These are phyloP conservation scores for Hibiscus syriacus DNA, from an alignment of 345 rosid species.

Conservation along the genomic window DNA sequence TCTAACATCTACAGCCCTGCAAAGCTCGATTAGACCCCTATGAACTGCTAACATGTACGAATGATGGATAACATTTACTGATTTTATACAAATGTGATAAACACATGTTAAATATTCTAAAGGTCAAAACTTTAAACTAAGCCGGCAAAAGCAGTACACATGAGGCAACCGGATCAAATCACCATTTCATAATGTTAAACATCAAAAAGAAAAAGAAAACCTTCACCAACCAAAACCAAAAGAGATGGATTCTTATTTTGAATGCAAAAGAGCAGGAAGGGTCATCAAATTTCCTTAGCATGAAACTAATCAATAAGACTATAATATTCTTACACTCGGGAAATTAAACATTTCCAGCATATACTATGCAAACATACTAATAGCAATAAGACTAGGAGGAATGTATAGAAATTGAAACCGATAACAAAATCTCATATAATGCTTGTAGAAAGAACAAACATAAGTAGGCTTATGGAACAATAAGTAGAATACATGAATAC, in stretches of 20 bases:
- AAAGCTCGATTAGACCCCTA: not conserved
- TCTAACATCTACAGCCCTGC: not conserved
- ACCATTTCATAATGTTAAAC: not conserved
- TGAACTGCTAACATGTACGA: too few species aligned
- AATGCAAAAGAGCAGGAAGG: not conserved
- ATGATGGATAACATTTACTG: too few species aligned
- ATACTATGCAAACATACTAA: not conserved
- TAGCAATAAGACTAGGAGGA: not conserved
- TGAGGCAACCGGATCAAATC: not conserved
- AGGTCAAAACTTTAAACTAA: not conserved
- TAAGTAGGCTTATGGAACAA: not conserved
- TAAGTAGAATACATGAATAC: not conserved
- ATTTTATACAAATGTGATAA: not conserved
- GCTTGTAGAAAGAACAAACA: not conserved
- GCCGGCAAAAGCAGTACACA: not conserved
- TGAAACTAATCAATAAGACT: not conserved
- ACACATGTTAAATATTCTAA: not conserved
- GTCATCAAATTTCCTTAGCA: not conserved
- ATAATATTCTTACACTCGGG: too few species aligned
- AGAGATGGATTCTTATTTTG: not conserved
- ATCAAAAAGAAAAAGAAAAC: too few species aligned
- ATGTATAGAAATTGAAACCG: not conserved
- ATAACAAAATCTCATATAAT: not conserved
- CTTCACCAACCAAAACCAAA: too few species aligned
- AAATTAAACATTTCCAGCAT: not conserved